phyloP scores from a whole-genome alignment of 257 asterid species.

The Fraxinus americana region DNA sequence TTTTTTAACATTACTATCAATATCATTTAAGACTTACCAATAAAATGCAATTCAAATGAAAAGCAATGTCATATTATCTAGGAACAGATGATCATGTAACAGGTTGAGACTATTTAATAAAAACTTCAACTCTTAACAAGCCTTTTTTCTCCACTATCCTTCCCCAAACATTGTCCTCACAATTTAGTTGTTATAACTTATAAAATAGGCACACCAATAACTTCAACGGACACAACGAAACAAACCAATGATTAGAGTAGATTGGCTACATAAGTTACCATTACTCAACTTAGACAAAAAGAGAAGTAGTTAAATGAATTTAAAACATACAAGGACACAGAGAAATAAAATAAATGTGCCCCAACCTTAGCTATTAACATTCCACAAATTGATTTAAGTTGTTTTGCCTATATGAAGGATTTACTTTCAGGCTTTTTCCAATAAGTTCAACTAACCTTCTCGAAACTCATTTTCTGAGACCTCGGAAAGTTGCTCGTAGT shows the following conservation, averaged over 20 bases:
- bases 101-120: neutral
- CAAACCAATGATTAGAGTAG: neutral
- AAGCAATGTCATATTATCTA: neutral
- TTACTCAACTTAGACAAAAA: too few relatives aligned
- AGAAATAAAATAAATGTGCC: too few relatives aligned
- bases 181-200: neutral
- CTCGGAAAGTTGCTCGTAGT: constrained; percentile 44
- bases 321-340: too few relatives aligned
- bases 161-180: neutral
- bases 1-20: too few relatives aligned
- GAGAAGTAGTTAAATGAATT: too few relatives aligned
- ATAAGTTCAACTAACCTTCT: constrained; percentile 8
- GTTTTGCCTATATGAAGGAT: too few relatives aligned
- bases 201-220: neutral
- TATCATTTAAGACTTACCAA: too few relatives aligned
- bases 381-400: too few relatives aligned
- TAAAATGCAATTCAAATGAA: neutral
- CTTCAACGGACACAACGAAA: constrained; percentile 1
- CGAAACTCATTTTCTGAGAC: constrained; percentile 41
- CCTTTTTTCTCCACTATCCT: neutral
- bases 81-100: neutral
- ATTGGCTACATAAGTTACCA: too few relatives aligned
- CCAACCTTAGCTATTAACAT: too few relatives aligned
- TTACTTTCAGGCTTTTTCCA: too few relatives aligned
- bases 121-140: neutral